Evolutionary conservation across 352 stramenopile genomes (phyloP).

Genomic region (Pythium monospermum): DNA sequence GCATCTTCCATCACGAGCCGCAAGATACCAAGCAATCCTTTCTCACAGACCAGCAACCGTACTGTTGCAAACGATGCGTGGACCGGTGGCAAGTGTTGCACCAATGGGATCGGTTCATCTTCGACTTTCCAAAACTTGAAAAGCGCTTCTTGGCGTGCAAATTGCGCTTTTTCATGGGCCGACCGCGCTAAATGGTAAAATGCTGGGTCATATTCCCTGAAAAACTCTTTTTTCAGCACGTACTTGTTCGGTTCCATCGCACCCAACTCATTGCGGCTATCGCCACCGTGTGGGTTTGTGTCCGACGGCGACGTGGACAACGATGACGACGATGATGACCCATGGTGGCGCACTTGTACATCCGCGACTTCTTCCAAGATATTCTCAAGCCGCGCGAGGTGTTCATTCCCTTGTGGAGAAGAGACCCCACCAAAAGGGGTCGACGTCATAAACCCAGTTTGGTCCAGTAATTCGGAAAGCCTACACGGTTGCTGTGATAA

Average conservation of each 20-base stretch:
- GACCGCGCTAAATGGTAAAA: constrained; percentile 78
- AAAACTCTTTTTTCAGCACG: constrained; percentile 72
- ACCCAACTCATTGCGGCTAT: constrained; percentile 17
- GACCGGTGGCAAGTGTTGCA: constrained; percentile 46
- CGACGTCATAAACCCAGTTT: constrained; percentile 71
- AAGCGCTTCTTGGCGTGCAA: constrained; percentile 70
- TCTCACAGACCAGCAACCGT: constrained; percentile 57
- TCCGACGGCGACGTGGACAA: too few relatives aligned
- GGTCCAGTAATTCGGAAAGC: constrained; percentile 71
- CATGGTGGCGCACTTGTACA: constrained; percentile 30
- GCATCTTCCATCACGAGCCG: constrained; percentile 66
- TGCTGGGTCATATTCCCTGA: constrained; percentile 71
- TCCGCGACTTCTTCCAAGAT: constrained; percentile 76
- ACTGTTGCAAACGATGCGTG: constrained; percentile 51
- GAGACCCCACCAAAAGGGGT: constrained; percentile 65
- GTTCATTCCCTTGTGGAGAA: constrained; percentile 55
- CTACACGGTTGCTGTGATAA: constrained; percentile 67
- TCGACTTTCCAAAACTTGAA: constrained; percentile 79
- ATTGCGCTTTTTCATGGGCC: constrained; percentile 75
- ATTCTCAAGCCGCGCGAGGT: constrained; percentile 47
- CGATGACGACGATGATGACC: too few relatives aligned
- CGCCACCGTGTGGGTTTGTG: constrained; percentile 11
- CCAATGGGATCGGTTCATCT: constrained; percentile 59
- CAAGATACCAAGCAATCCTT: constrained; percentile 56
- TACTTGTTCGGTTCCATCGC: constrained; percentile 76